phyloP scores from a whole-genome alignment of 148 eudicot species.

The Dysphania ambrosioides region DNA sequence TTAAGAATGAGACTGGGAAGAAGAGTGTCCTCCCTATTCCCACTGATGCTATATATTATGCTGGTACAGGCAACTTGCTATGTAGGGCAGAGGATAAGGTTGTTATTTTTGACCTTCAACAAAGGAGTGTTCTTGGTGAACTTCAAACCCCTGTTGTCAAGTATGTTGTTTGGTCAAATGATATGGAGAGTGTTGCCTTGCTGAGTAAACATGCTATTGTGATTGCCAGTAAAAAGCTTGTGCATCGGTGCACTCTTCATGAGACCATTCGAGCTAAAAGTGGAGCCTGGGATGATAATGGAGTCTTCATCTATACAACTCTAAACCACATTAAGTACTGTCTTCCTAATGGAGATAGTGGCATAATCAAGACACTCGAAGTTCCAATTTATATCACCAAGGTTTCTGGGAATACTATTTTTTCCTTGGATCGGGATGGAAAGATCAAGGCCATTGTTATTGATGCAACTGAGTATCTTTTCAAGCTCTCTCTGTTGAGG shows the following conservation, averaged over 20 bases:
- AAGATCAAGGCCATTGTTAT: constrained; percentile 57
- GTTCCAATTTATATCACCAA: constrained; percentile 72
- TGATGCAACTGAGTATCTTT: constrained; percentile 75
- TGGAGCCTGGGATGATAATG: constrained; percentile 90
- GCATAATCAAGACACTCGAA: constrained; percentile 75
- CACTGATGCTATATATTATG: constrained; percentile 73
- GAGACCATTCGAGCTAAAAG: constrained; percentile 88
- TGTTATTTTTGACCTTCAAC: constrained; percentile 77
- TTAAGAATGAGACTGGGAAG: constrained; percentile 75
- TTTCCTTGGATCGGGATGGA: constrained; percentile 81
- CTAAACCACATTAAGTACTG: constrained; percentile 80
- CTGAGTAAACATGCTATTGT: constrained; percentile 78
- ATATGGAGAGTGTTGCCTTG: constrained; percentile 88
- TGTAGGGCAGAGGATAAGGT: constrained; percentile 82
- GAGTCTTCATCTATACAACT: constrained; percentile 78
- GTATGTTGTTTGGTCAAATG: constrained; percentile 80
- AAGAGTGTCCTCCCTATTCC: constrained; percentile 64
- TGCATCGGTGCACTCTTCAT: constrained; percentile 77
- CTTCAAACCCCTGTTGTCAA: constrained; percentile 76
- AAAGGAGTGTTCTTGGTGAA: constrained; percentile 66
- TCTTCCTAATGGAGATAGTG: constrained; percentile 92
- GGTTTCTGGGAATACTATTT: constrained; percentile 59
- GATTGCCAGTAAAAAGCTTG: constrained; percentile 65
- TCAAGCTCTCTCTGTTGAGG: constrained; percentile 60
- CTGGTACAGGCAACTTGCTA: constrained; percentile 79